Evolutionary conservation across 305 asterid species (phyloP).

Genomic region (Fraxinus ornus): DNA sequence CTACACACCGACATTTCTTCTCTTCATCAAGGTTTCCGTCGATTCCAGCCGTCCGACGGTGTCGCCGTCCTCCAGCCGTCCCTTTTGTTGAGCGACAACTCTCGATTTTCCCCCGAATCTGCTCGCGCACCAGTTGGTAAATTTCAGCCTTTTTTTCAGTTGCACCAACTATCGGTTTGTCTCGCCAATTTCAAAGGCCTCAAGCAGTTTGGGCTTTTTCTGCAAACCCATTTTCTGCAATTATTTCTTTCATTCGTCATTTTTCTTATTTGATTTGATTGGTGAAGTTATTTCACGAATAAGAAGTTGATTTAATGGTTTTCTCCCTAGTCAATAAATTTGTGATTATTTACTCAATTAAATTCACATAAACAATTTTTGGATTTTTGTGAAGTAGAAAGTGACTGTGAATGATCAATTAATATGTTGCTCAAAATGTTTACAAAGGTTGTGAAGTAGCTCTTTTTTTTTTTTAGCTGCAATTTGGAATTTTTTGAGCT

Average conservation of each 20-base stretch:
- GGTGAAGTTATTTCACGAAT: background rate
- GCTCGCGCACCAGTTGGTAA: too few species aligned
- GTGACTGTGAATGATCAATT: background rate
- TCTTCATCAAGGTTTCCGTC: too few species aligned
- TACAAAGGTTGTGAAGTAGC: background rate
- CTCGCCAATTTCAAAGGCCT: constrained; percentile 35
- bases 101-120: too few species aligned
- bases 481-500: too few species aligned
- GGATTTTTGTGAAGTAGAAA: background rate
- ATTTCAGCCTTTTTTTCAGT: too few species aligned
- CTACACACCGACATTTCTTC: too few species aligned
- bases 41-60: too few species aligned
- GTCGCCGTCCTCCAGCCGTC: too few species aligned
- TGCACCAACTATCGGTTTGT: constrained; percentile 30
- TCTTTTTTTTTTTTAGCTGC: too few species aligned
- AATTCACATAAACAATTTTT: background rate
- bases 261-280: background rate
- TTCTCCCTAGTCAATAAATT: background rate
- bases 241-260: background rate
- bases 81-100: too few species aligned
- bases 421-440: background rate
- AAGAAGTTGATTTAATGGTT: background rate
- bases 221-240: constrained; percentile 31
- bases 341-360: background rate
- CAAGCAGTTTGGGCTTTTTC: constrained; percentile 34